phyloP scores from a whole-genome alignment of 805 yeast genomes.

The Saturnispora zaruensis region DNA sequence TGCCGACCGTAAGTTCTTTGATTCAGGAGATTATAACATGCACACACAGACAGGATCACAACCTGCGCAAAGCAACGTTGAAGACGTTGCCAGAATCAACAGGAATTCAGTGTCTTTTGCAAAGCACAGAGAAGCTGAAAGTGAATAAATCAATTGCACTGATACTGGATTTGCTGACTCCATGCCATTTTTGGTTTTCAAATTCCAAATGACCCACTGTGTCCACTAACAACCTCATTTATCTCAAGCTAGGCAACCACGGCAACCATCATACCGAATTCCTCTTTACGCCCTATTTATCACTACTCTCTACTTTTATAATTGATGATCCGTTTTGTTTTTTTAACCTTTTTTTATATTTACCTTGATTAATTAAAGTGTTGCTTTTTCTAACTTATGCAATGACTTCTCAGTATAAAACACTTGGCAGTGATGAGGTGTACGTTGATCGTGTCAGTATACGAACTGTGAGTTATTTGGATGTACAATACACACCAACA shows the following conservation, averaged over 20 bases:
- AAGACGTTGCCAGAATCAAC: conserved; percentile 9
- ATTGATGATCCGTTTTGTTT: background rate
- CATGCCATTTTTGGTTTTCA: background rate
- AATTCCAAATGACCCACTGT: background rate
- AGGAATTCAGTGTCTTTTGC: conserved; percentile 9
- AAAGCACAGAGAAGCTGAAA: conserved; percentile 6
- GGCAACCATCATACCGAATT: background rate
- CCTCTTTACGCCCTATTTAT: background rate
- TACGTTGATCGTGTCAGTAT: conserved; percentile 4
- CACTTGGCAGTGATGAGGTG: conserved; percentile 2
- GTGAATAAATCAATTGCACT: background rate
- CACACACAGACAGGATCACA: conserved; percentile 8
- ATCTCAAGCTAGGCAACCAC: background rate
- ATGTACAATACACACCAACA: background rate
- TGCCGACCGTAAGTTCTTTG: conserved; percentile 9
- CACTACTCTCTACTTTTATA: background rate
- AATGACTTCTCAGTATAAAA: conserved; percentile 4
- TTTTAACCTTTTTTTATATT: background rate
- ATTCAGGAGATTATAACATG: conserved; percentile 9
- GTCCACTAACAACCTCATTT: background rate
- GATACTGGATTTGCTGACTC: background rate
- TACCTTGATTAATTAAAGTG: background rate
- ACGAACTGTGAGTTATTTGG: background rate
- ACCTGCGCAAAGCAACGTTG: conserved; percentile 8
- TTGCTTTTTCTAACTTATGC: background rate